These are phyloP conservation scores for Umbellularia californica DNA, from an alignment of 164 flowering plant genomes.

Conservation along the genomic window DNA sequence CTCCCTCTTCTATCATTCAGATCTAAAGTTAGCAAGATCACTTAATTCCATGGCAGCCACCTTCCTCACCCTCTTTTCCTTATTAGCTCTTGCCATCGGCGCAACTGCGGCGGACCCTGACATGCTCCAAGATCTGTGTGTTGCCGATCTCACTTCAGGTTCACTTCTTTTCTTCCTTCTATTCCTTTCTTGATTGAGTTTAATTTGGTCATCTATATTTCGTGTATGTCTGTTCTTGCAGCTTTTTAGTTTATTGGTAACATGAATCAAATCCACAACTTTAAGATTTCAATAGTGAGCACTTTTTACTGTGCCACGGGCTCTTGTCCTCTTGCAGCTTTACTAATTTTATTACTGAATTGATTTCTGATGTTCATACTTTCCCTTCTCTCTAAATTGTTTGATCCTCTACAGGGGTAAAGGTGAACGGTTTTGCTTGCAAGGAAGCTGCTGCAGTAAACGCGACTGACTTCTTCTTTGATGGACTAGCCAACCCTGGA, in stretches of 20 bases:
- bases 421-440: conserved; percentile 15
- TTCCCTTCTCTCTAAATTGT: no score
- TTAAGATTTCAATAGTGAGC: no score
- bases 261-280: no score
- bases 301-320: neutral
- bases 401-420: neutral
- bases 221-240: neutral
- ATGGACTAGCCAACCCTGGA: conserved; percentile 13
- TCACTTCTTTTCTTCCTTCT: neutral
- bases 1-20: neutral
- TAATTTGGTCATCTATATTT: neutral
- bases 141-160: conserved; percentile 56
- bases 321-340: neutral
- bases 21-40: neutral
- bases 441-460: conserved; percentile 5
- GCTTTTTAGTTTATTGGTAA: neutral
- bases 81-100: conserved; percentile 16
- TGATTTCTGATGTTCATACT: neutral
- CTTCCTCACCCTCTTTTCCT: neutral
- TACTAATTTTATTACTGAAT: neutral
- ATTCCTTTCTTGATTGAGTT: neutral
- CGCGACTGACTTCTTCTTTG: conserved; percentile 16
- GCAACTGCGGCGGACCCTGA: conserved; percentile 41
- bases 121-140: conserved; percentile 58
- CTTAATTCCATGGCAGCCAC: conserved; percentile 1